Percentiles rank a stretch among this genome's conserved stretches.
These are phyloP conservation scores for Prosopis cineraria DNA, from an alignment of 306 rosid species.

Conservation along the genomic window DNA sequence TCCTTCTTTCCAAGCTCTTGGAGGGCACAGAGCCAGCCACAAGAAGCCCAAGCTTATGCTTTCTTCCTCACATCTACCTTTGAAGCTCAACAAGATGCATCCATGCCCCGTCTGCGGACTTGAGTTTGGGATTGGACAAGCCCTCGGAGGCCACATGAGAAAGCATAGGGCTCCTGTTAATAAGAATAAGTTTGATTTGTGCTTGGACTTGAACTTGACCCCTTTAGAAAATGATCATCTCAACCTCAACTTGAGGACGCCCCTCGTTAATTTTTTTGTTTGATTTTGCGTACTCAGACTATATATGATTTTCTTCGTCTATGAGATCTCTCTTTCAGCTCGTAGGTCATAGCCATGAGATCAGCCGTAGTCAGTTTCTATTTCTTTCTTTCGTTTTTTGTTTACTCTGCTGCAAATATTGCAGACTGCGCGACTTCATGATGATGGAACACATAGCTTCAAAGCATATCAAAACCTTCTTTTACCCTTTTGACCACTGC, in stretches of 20 bases:
- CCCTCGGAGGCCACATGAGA: constrained; percentile 94
- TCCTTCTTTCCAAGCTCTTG: constrained; percentile 80
- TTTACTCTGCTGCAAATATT: too few species aligned
- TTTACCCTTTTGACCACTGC: too few species aligned
- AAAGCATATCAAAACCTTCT: too few species aligned
- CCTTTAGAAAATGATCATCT: constrained; percentile 28
- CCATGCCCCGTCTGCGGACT: constrained; percentile 73
- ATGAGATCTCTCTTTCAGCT: too few species aligned
- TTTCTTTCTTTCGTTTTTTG: too few species aligned
- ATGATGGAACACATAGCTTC: too few species aligned
- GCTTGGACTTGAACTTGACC: constrained; percentile 58
- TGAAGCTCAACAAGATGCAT: constrained; percentile 59
- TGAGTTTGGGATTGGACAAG: constrained; percentile 77
- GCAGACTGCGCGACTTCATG: too few species aligned
- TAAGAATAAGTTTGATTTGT: constrained; percentile 34
- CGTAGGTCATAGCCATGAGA: too few species aligned
- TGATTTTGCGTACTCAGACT: too few species aligned
- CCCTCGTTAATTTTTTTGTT: not conserved
- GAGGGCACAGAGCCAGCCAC: constrained; percentile 90
- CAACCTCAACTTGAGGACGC: not conserved
- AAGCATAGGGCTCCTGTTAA: constrained; percentile 51
- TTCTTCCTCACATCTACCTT: not conserved
- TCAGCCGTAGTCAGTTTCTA: too few species aligned
- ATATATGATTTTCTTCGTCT: too few species aligned
- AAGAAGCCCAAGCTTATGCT: constrained; percentile 55